phyloP scores from a whole-genome alignment of 2,329 filamentous ascomycete species.

The Botrytis cinerea region DNA sequence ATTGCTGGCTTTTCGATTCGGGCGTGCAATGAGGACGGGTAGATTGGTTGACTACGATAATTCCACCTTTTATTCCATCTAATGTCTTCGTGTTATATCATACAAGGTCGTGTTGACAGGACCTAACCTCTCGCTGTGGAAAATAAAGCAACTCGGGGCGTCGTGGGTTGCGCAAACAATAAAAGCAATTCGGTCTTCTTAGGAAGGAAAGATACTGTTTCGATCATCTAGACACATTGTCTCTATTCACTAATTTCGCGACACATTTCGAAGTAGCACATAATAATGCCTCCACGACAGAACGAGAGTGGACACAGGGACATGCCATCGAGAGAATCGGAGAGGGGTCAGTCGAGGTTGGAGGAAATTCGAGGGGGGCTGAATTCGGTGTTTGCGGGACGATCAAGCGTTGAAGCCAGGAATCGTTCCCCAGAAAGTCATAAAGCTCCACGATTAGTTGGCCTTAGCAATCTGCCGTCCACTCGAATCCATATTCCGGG shows the following conservation, averaged over 20 bases:
- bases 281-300: conserved; percentile 33
- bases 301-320: conserved; percentile 25
- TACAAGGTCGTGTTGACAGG: conserved; percentile 37
- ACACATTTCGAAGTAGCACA: conserved; percentile 25
- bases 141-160: conserved; percentile 28
- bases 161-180: conserved; percentile 30
- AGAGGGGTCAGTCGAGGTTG: conserved; percentile 32
- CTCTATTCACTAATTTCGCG: conserved; percentile 25
- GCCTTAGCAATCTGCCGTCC: conserved; percentile 45
- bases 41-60: conserved; percentile 12
- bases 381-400: conserved; percentile 37
- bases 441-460: conserved; percentile 50
- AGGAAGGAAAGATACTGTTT: background rate
- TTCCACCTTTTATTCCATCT: conserved; percentile 31
- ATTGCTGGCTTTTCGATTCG: conserved; percentile 31
- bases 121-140: conserved; percentile 20
- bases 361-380: conserved; percentile 34
- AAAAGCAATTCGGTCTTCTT: conserved; percentile 26
- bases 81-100: conserved; percentile 34
- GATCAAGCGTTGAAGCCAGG: conserved; percentile 34
- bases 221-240: conserved; percentile 25
- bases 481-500: conserved; percentile 48
- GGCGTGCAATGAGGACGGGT: conserved; percentile 16
- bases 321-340: conserved; percentile 26
- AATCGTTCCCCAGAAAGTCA: conserved; percentile 43